Evolutionary conservation across 2,329 filamentous ascomycete genomes (phyloP), one percentile per base, ranked within the genome.

Genomic region (Lasiodiplodia sp.): DNA sequence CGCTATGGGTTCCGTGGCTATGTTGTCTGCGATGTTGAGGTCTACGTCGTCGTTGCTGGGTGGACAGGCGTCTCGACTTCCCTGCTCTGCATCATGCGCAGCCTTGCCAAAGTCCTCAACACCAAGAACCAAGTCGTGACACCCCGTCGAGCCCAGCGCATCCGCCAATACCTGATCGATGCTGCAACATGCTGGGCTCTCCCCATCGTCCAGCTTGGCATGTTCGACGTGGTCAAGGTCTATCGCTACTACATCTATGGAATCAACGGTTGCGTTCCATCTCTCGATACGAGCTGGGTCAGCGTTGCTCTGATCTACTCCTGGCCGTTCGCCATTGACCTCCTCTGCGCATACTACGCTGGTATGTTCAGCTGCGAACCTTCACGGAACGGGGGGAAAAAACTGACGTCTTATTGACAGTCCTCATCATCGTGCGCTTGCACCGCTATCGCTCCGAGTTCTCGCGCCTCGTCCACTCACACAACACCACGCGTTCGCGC

Each of bases 21-120:
- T 5, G 85, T 84, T 2, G 85, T 90, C 69, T 92, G 90, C 78
- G 90, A 92, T 75, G 79, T 92, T 60, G 84, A 91, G 72, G 82
- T 85, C 66, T 88, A 89, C 70, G 73, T 92, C 40, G 82, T 86
- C 69, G 80, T 86, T 28, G 87, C 85, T 3, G 79, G 82, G 10
- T 82, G 82, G 21, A 81, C 87, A 0, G 87, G 84, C 1, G 77
- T 88, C 18, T 80, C 86, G 3, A 85, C 86, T 10, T 81, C 84
- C 7, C 74, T 88, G 10, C 78, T 83, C 28, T 87, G 88, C 74
- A 86, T 92, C 62, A 85, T 90, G 69, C 83, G 87, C 58, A 85
- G 83, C 57, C 82, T 92, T 18, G 87, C 88, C 14, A 79, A 78
- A 23, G 87, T 89, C 40, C 82, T 92, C 77, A 85, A 91, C 73